phyloP scores from a whole-genome alignment of 75 land plant genomes.

The Azolla pinnata region DNA sequence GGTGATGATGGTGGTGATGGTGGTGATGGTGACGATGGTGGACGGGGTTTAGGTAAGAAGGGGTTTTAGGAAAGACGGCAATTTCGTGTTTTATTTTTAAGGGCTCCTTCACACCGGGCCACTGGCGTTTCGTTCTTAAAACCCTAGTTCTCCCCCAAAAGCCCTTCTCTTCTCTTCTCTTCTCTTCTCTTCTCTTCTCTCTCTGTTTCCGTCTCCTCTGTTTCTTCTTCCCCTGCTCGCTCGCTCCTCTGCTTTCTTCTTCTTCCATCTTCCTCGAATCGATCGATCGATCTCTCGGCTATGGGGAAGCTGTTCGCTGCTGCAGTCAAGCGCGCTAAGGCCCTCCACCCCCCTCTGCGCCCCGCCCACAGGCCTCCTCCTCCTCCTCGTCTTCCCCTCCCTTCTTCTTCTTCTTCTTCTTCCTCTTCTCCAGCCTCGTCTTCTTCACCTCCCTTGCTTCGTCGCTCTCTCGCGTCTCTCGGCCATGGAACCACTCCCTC shows the following conservation, averaged over 20 bases:
- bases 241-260: not conserved
- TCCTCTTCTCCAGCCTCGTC: not conserved
- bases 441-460: not conserved
- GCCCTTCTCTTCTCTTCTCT: not conserved
- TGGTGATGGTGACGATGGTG: too few species aligned
- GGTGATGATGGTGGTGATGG: too few species aligned
- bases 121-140: too few species aligned
- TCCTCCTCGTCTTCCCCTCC: not conserved
- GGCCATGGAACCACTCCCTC: not conserved
- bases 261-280: not conserved
- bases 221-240: too few species aligned
- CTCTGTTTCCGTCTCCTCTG: too few species aligned
- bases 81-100: too few species aligned
- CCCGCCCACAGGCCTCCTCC: not conserved
- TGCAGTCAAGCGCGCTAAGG: slow-evolving; percentile 3
- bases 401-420: not conserved
- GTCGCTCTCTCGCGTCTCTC: not conserved
- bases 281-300: not conserved
- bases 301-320: not conserved
- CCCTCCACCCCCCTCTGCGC: not conserved
- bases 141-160: not conserved
- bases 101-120: not conserved
- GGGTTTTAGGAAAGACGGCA: too few species aligned
- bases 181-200: not conserved
- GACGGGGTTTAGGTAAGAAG: too few species aligned